Conservation (phyloP, 768 basidiomycete species). For the Tephrocybe rancida region DNA sequence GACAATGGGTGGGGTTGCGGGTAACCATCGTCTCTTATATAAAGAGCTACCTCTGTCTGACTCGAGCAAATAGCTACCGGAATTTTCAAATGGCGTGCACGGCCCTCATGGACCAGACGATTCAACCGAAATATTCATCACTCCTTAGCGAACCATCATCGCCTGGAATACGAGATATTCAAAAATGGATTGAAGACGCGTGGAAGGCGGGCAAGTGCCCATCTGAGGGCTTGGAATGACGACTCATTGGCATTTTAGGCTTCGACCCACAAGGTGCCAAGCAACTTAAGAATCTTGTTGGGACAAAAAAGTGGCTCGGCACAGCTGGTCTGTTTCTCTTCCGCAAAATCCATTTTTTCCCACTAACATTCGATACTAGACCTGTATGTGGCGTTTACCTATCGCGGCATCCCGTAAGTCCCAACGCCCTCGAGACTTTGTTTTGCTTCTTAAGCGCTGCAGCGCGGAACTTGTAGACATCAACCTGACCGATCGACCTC, state of each 20-base stretch:
- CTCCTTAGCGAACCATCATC: constrained; percentile 56
- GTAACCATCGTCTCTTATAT: constrained; percentile 27
- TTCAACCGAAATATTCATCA: constrained; percentile 63
- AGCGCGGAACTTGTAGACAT: constrained; percentile 73
- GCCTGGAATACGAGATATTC: constrained; percentile 76
- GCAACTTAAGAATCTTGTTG: constrained; percentile 57
- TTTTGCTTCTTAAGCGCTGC: constrained; percentile 2
- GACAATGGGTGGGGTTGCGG: constrained; percentile 78
- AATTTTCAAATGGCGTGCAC: constrained; percentile 83
- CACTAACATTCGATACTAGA: constrained; percentile 41
- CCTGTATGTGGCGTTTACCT: constrained; percentile 77
- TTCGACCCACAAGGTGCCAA: constrained; percentile 73
- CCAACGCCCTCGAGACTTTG: background rate
- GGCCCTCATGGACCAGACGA: constrained; percentile 65
- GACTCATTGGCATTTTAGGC: too few relatives aligned
- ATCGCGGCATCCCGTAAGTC: constrained; percentile 80
- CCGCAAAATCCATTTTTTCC: background rate
- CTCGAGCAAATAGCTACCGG: constrained; percentile 57
- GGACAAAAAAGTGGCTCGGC: constrained; percentile 78
- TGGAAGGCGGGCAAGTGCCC: constrained; percentile 62
- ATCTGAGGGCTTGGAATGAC: too few relatives aligned
- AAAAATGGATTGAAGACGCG: constrained; percentile 79
- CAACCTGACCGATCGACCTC: constrained; percentile 40
- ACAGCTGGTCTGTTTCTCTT: constrained; percentile 58
- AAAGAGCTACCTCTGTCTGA: background rate